A percentile compares a stretch with the other conserved stretches of the same genome.
Evolutionary conservation across 2,329 filamentous ascomycete species (phyloP).

Genomic region (Diaporthe sp.): DNA sequence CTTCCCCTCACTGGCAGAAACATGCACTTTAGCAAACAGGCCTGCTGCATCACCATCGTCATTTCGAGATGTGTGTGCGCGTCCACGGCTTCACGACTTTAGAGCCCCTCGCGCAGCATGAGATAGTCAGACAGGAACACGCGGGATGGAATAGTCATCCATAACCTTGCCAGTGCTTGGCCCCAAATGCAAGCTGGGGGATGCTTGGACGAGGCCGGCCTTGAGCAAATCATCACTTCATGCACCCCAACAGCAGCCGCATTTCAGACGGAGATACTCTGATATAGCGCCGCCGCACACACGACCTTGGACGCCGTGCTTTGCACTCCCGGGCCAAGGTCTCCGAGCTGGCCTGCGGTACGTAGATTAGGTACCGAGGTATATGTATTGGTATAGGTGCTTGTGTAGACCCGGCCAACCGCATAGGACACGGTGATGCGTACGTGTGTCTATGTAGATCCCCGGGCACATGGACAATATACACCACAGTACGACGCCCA

Average conservation of each 20-base stretch:
- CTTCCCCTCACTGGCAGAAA: not conserved
- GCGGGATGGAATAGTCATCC: constrained; percentile 7
- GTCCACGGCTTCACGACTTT: not conserved
- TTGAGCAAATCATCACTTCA: constrained; percentile 32
- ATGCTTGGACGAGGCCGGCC: constrained; percentile 23
- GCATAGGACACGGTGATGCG: not conserved
- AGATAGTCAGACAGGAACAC: constrained; percentile 4
- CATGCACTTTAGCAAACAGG: not conserved
- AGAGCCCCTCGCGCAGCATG: not conserved
- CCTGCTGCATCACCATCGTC: not conserved
- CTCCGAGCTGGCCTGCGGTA: not conserved
- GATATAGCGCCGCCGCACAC: constrained; percentile 18
- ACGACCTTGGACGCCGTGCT: not conserved
- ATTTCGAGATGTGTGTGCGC: not conserved
- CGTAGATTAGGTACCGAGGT: not conserved
- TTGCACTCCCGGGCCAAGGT: not conserved
- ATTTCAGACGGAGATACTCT: constrained; percentile 15
- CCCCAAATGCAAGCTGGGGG: constrained; percentile 19
- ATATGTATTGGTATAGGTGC: not conserved
- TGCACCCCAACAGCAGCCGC: constrained; percentile 25
- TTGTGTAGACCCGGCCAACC: not conserved
- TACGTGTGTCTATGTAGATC: not conserved
- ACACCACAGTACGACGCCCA: constrained; percentile 2
- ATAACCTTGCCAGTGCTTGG: constrained; percentile 16
- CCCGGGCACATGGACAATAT: not conserved